phyloP scores from a whole-genome alignment of 768 basidiomycete species.

The Suillus weaverae region DNA sequence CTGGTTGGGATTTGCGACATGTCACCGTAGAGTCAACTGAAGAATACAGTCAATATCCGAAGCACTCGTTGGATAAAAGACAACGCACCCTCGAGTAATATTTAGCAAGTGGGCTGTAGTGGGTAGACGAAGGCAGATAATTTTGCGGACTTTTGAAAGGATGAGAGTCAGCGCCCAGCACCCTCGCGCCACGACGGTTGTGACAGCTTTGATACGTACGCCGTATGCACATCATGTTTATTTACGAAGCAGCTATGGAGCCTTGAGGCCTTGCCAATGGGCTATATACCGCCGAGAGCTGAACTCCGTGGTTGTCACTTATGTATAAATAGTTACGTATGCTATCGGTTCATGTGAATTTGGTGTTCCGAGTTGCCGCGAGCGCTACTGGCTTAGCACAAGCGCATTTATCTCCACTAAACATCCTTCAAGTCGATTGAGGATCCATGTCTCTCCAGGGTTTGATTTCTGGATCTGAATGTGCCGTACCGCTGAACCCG shows the following conservation, averaged over 20 bases:
- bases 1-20: not conserved
- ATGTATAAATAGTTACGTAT: not conserved
- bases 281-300: not conserved
- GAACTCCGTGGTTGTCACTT: not conserved
- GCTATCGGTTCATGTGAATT: not conserved
- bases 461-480: slow-evolving; percentile 87
- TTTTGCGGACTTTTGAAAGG: not conserved
- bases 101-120: not conserved
- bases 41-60: not conserved
- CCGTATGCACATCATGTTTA: not conserved
- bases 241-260: not conserved
- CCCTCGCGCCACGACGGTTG: not conserved
- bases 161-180: too few relatives aligned
- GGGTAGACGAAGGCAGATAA: not conserved
- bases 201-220: not conserved
- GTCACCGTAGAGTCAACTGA: not conserved
- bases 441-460: slow-evolving; percentile 71
- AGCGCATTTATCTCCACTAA: not conserved
- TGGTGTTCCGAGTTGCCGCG: not conserved
- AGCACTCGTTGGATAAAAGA: not conserved
- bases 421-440: not conserved
- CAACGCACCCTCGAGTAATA: not conserved
- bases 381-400: not conserved
- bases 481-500: slow-evolving; percentile 81
- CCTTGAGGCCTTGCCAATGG: not conserved